Evolutionary conservation across 2,329 filamentous ascomycete genomes (phyloP).

Genomic region (Hypoxylon sp.): DNA sequence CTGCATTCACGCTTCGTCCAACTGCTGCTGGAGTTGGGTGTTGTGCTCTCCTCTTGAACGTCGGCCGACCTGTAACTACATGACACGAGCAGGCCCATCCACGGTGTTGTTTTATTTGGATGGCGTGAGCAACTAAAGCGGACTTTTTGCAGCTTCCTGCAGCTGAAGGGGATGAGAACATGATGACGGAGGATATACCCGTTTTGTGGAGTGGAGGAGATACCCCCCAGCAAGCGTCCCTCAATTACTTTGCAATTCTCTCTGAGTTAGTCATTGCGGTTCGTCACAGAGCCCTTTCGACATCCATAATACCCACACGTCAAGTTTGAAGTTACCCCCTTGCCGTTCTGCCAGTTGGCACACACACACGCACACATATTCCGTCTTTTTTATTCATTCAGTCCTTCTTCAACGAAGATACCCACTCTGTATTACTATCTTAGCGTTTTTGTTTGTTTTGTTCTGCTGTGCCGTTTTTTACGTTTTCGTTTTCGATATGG

Average conservation of each 20-base stretch:
- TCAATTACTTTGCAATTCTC: constrained; percentile 12
- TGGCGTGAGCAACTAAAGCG: constrained; percentile 15
- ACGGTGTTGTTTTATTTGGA: constrained; percentile 7
- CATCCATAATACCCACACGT: constrained; percentile 38
- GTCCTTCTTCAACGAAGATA: constrained; percentile 35
- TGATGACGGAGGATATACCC: constrained; percentile 38
- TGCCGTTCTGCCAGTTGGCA: constrained; percentile 14
- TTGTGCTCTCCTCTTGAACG: constrained; percentile 65
- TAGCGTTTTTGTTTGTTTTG: background rate
- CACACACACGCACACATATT: background rate
- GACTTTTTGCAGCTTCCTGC: constrained; percentile 6
- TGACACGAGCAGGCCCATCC: constrained; percentile 17
- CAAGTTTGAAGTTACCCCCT: constrained; percentile 22
- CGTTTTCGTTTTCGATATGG: constrained; percentile 11
- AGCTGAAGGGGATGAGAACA: constrained; percentile 13
- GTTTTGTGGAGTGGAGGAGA: constrained; percentile 28
- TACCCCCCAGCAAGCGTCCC: constrained; percentile 31
- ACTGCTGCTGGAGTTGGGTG: constrained; percentile 71
- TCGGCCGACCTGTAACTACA: constrained; percentile 1
- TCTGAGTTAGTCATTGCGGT: constrained; percentile 21
- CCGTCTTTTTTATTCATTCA: constrained; percentile 4
- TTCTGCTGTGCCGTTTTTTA: constrained; percentile 2
- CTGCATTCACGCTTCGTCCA: constrained; percentile 75
- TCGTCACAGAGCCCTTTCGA: constrained; percentile 18
- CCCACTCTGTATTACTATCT: constrained; percentile 42